Base-by-base conservation (phyloP, 768 basidiomycete genomes). In the Collybiopsis luxurians region DNA sequence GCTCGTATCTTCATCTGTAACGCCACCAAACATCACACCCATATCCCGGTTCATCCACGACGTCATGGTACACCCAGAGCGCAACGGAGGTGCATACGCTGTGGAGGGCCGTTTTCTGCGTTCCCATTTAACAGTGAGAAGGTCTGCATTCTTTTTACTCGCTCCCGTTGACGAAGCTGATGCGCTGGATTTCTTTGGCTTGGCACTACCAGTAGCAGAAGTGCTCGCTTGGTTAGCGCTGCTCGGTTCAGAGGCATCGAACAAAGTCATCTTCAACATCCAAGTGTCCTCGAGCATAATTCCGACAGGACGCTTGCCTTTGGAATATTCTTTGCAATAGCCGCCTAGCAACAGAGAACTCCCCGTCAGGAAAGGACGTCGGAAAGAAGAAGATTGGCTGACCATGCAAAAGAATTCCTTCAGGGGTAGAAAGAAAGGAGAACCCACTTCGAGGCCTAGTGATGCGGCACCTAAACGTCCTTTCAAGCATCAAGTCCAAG, bases 251-350 rank as follows among this genome's bases (percentile, higher is more conserved):
- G 42, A 26, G 28, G 39, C 10, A 30, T 23, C 40, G 45, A 40
- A 24, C 13, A n/a, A 48, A 38, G 34, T 55, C 46, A 19, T 36
- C 88, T 82, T 81, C 5, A 97, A 77, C 52, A 94, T 76, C 95
- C 93, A 97, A 0, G 90, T 92, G 65, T 97, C 93, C 17, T 93
- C 91, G 5, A 95, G 77, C 74, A 90, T 92, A n/a, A 93, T 76
- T 0, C 94, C 94, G 12, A 92, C 73, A 0, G 90, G 86, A 1
- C 90, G 84, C 65, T 92, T 92, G 2, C 92, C 92, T 66, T 95
- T 94, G 21, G 71, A 65, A 63, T 95, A 95, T 70, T 92, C 89
- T 68, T 97, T 95, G 66, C 88, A 92, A 67, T 96, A 96, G 0
- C 95, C 95, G 11, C 92, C 89, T 91, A 50, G n/a, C n/a, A n/a